These are phyloP conservation scores for Spathaspora hagerdaliae DNA, from an alignment of 805 yeast species.

Conservation along the genomic window DNA sequence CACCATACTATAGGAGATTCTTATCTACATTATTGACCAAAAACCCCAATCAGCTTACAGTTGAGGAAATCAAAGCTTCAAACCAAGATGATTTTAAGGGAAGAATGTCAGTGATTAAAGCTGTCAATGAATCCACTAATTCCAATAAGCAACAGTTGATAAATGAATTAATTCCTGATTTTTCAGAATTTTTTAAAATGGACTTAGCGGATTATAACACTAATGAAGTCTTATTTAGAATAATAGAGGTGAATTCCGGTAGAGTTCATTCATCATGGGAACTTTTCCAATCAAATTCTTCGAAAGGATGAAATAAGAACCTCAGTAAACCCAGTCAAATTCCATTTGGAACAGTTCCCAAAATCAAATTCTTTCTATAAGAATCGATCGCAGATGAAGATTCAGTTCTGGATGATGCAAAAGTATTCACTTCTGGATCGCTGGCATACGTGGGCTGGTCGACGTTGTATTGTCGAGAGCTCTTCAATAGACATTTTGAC, in stretches of 20 bases:
- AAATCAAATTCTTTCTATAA: too few relatives aligned
- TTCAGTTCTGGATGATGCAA: too few relatives aligned
- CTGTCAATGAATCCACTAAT: slow-evolving; percentile 9
- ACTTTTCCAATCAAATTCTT: slow-evolving; percentile 19
- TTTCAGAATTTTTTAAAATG: slow-evolving; percentile 25
- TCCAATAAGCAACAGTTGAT: slow-evolving; percentile 12
- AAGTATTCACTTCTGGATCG: too few relatives aligned
- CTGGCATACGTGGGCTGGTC: too few relatives aligned
- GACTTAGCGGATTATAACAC: slow-evolving; percentile 13
- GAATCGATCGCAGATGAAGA: too few relatives aligned
- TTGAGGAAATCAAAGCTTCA: slow-evolving; percentile 3
- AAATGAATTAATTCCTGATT: slow-evolving; percentile 18
- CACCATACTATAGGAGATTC: background rate
- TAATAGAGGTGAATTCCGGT: slow-evolving; percentile 48
- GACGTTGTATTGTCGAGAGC: too few relatives aligned
- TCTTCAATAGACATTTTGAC: too few relatives aligned
- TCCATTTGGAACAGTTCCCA: too few relatives aligned
- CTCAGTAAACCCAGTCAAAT: too few relatives aligned
- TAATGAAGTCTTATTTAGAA: slow-evolving; percentile 11
- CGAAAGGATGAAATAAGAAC: slow-evolving; percentile 12
- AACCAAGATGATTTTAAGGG: slow-evolving; percentile 7
- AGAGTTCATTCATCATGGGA: slow-evolving; percentile 50
- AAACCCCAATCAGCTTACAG: slow-evolving; percentile 4
- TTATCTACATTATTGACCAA: slow-evolving; percentile 5
- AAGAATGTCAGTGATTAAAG: slow-evolving; percentile 10